Percentiles rank a stretch among this genome's conserved stretches.
These are phyloP conservation scores for Phylloporus rhodoxanthus DNA, from an alignment of 768 basidiomycete species.

Conservation along the genomic window DNA sequence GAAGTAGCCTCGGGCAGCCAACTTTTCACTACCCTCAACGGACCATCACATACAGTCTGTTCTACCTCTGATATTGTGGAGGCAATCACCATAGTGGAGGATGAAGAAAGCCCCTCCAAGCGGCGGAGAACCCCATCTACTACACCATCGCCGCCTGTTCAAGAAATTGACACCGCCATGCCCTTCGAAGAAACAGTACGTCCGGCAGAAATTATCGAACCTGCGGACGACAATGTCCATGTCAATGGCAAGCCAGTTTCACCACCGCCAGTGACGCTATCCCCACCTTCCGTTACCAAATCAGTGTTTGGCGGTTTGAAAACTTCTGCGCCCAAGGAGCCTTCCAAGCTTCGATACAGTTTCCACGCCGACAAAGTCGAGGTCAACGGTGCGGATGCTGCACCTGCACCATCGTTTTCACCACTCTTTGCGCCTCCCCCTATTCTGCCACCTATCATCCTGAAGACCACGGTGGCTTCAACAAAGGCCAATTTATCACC, in stretches of 20 bases:
- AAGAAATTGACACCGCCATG: slow-evolving; percentile 33
- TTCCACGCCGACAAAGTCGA: slow-evolving; percentile 53
- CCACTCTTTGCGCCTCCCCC: slow-evolving; percentile 30
- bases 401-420: slow-evolving; percentile 2
- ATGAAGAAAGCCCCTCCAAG: slow-evolving; percentile 40
- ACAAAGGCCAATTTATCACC: slow-evolving; percentile 23
- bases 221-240: slow-evolving; percentile 21
- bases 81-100: slow-evolving; percentile 36
- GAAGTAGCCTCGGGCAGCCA: slow-evolving; percentile 7
- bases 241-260: slow-evolving; percentile 13
- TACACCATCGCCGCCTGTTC: slow-evolving; percentile 3
- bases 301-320: slow-evolving; percentile 32
- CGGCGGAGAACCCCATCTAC: slow-evolving; percentile 39
- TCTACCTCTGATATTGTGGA: slow-evolving; percentile 19
- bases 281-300: slow-evolving; percentile 21
- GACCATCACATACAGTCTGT: slow-evolving; percentile 4
- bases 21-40: slow-evolving; percentile 11
- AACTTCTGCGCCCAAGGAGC: slow-evolving; percentile 61
- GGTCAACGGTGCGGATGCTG: slow-evolving; percentile 15
- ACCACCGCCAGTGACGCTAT: slow-evolving; percentile 7
- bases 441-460: neutral
- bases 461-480: slow-evolving; percentile 4
- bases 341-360: slow-evolving; percentile 72
- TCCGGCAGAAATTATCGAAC: slow-evolving; percentile 40
- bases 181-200: slow-evolving; percentile 14